Evolutionary conservation across 371 early-diverging fungal genomes (phyloP).

Genomic region (Circinella umbellata): DNA sequence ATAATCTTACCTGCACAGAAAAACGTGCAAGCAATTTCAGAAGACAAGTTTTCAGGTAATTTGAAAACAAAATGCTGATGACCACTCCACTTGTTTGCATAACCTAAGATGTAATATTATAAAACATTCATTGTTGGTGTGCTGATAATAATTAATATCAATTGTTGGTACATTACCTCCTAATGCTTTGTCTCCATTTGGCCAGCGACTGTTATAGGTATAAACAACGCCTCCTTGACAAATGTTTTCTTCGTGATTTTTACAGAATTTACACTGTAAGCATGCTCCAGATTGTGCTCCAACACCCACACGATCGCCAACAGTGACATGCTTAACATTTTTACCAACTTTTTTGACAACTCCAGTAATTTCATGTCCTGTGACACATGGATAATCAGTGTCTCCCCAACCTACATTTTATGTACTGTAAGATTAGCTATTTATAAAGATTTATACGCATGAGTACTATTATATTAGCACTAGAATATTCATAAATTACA

Average conservation of each 20-base stretch:
- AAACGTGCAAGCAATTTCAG: slow-evolving; percentile 39
- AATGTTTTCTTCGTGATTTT: slow-evolving; percentile 26
- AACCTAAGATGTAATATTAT: slow-evolving; percentile 15
- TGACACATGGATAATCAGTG: slow-evolving; percentile 61
- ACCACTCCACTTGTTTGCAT: slow-evolving; percentile 67
- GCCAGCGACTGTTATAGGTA: slow-evolving; percentile 48
- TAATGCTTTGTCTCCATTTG: slow-evolving; percentile 55
- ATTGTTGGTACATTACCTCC: slow-evolving; percentile 46
- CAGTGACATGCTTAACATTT: slow-evolving; percentile 50
- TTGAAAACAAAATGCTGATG: slow-evolving; percentile 58
- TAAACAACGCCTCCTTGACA: slow-evolving; percentile 15
- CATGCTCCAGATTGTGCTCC: slow-evolving; percentile 66
- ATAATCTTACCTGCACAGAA: too few species aligned
- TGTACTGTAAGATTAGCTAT: background rate
- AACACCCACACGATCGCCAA: slow-evolving; percentile 76
- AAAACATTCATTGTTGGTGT: too few species aligned
- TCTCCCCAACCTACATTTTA: slow-evolving; percentile 58
- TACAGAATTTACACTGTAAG: slow-evolving; percentile 31
- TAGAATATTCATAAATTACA: too few species aligned
- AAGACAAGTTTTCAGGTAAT: slow-evolving; percentile 61
- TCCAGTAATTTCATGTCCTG: slow-evolving; percentile 69
- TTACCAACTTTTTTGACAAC: slow-evolving; percentile 57
- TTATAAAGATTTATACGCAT: background rate
- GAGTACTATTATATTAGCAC: too few species aligned
- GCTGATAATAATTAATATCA: too few species aligned